These are phyloP conservation scores for Zymoseptoria crescenta DNA, from an alignment of 2,329 filamentous ascomycete species.

Conservation along the genomic window DNA sequence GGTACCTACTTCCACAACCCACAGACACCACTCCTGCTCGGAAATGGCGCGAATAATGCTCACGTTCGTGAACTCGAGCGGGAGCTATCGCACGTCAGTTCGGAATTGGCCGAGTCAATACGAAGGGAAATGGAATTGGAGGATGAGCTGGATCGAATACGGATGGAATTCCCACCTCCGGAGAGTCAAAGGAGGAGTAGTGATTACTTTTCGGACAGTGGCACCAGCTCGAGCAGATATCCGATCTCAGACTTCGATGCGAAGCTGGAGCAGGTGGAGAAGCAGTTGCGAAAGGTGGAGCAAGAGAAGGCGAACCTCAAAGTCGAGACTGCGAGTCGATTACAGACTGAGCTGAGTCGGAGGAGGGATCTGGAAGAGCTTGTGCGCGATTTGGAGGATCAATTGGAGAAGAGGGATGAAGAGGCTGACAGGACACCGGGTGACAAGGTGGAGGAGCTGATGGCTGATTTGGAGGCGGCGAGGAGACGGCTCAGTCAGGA, in stretches of 20 bases:
- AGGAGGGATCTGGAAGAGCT: constrained; percentile 73
- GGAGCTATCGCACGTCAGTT: constrained; percentile 86
- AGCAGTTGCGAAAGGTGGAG: constrained; percentile 72
- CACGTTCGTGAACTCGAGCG: constrained; percentile 86
- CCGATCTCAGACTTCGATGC: constrained; percentile 53
- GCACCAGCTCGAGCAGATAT: constrained; percentile 74
- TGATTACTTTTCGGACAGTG: constrained; percentile 97
- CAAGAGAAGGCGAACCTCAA: constrained; percentile 85
- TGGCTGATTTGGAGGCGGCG: constrained; percentile 72
- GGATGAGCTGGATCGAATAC: constrained; percentile 81
- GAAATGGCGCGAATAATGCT: constrained; percentile 38
- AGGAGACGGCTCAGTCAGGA: constrained; percentile 77
- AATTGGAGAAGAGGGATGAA: constrained; percentile 52
- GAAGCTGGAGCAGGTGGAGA: constrained; percentile 66
- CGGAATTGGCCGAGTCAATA: constrained; percentile 86
- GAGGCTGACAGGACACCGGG: constrained; percentile 33
- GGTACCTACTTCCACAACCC: constrained; percentile 39
- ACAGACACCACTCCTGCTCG: constrained; percentile 37
- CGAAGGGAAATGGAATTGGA: constrained; percentile 93
- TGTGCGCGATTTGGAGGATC: constrained; percentile 72
- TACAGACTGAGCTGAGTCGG: constrained; percentile 76
- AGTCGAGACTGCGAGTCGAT: constrained; percentile 73
- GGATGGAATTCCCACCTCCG: constrained; percentile 58
- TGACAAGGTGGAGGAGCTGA: constrained; percentile 66
- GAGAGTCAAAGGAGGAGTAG: constrained; percentile 69